Base-by-base conservation (phyloP, 1,284 basidiomycete genomes). In the Sanghuangporus weigelae region DNA sequence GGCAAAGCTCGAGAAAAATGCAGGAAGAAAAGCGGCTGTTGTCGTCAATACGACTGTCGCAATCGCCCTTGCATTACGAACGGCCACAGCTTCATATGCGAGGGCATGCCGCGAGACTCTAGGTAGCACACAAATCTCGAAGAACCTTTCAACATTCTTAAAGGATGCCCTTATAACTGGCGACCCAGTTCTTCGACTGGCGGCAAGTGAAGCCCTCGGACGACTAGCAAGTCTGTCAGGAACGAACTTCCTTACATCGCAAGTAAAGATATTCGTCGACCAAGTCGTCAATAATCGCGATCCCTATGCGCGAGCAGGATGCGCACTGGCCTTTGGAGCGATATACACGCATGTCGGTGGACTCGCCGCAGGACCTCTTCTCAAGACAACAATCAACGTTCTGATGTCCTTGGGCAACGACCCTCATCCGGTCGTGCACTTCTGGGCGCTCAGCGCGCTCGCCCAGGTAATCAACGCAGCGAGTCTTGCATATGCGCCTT, bases 221-320 rank as follows among this genome's bases (percentile, higher is more conserved):
- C 86, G 93, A 26, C 78, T 99, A 2, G 90, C 93, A 1, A 90
- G 87, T 64, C 78, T 97, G 12, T 93, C 92, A 0, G 94, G 91
- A 16, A 94, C 89, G 7, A 85, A 83, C 49, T 96, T 96, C 77
- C 80, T 98, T 60, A 92, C 93, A 0, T 84, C 81, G 36, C 93
- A 97, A 74, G 90, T 96, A 67, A 98, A 98, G 73, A 89, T 87
- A 69, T 82, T 98, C 10, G 95, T 99, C 6, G 93, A 98, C 69
- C 92, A 96, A 71, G 92, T 99, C n/a, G 94, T 99, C 65, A 93
- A 84, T 74, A 98, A 99, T 74, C 91, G 96, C 10, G 92, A 97
- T 72, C 96, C 97, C 0, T 86, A 95, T 69, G 91, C 89, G 12
- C 87, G 97, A 31, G 95, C 96, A 6, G 97, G 97, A 1, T 98